phyloP scores from a whole-genome alignment of 2,329 filamentous ascomycete species.

The Reticulascus tulasneorum region DNA sequence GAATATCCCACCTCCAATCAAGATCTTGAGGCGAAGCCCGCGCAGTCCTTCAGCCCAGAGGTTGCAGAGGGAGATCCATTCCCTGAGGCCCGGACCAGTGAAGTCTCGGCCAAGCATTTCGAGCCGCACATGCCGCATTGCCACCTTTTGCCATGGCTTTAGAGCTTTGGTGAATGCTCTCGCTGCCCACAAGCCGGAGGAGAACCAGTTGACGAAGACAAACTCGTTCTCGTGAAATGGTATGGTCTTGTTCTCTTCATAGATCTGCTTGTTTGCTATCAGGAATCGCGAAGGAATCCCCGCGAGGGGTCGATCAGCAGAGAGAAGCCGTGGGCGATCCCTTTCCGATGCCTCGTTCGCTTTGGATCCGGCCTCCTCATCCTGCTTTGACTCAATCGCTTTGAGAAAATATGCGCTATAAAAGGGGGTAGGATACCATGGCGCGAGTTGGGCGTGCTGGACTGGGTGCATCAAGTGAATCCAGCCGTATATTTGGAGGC shows the following conservation, averaged over 20 bases:
- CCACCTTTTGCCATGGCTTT: conserved; percentile 36
- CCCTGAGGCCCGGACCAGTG: conserved; percentile 19
- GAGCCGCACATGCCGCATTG: conserved; percentile 35
- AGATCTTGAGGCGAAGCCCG: conserved; percentile 36
- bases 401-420: conserved; percentile 27
- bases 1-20: conserved; percentile 20
- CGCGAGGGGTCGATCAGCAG: conserved; percentile 30
- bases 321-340: conserved; percentile 20
- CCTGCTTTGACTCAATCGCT: conserved; percentile 9
- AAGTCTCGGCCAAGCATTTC: conserved; percentile 37
- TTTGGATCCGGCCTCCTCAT: background rate
- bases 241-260: conserved; percentile 34
- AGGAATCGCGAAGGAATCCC: conserved; percentile 38
- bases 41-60: conserved; percentile 29
- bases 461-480: conserved; percentile 34
- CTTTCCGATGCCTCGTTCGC: background rate
- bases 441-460: conserved; percentile 32
- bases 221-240: conserved; percentile 43
- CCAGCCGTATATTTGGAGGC: conserved; percentile 42
- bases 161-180: conserved; percentile 29
- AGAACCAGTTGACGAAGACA: conserved; percentile 42
- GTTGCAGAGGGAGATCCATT: conserved; percentile 33
- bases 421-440: conserved; percentile 33
- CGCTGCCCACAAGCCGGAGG: conserved; percentile 39
- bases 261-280: conserved; percentile 33